Conservation (phyloP, 2,329 filamentous ascomycete species). For the Nothopassalora personata region DNA sequence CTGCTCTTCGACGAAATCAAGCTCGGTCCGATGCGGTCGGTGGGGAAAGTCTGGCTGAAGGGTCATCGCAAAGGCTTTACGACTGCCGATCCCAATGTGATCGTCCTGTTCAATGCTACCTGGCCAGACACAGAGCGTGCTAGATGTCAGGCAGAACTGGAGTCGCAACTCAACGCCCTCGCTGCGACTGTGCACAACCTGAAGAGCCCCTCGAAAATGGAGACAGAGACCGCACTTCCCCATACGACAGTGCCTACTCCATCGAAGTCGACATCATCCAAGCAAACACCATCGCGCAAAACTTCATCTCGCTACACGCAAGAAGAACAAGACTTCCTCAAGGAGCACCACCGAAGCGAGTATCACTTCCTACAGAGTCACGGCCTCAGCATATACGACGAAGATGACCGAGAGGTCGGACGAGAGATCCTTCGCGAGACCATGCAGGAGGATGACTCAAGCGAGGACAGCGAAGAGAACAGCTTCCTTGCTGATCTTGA, state of each 20-base stretch:
- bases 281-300: neutral
- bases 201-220: neutral
- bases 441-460: neutral
- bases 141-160: neutral
- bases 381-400: neutral
- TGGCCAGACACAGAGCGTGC: too few relatives aligned
- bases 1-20: too few relatives aligned
- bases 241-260: neutral
- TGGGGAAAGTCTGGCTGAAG: too few relatives aligned
- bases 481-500: neutral
- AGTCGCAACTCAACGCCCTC: neutral
- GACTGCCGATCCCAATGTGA: too few relatives aligned
- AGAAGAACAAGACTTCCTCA: neutral
- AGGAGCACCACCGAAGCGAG: neutral
- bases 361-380: neutral
- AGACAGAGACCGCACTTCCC: neutral
- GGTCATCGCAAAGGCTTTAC: too few relatives aligned
- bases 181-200: neutral
- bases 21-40: too few relatives aligned
- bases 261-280: neutral
- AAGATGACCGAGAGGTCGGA: neutral
- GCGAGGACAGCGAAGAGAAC: neutral
- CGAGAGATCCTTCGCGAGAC: too few relatives aligned
- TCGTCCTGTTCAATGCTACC: too few relatives aligned
- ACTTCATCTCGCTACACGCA: neutral